Base-by-base conservation (phyloP, 2,329 filamentous ascomycete species). In the Exophiala calicioides region DNA sequence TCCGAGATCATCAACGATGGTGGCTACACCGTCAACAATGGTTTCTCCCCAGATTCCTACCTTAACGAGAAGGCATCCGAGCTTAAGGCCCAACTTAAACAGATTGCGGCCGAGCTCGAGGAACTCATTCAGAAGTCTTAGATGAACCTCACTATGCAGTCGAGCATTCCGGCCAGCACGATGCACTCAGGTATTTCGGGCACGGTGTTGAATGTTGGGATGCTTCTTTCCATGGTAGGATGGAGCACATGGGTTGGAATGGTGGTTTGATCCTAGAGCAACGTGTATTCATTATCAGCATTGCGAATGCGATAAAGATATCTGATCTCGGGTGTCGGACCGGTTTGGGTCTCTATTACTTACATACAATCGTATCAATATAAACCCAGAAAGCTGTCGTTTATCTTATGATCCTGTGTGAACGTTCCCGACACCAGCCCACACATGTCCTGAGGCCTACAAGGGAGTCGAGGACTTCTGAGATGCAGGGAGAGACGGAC, bases 1-100 rank as follows among this genome's bases (percentile, higher is more conserved):
- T 80, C 81, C 52, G 77, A 86, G 61, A 95, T 96, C 63, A 71
- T 95, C 56, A 73, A 82, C 60, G 76, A 82, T 60, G 87, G 88
- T 63, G 76, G 81, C 63, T 91, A 90, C 77, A 60, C 69, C 40
- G 60, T 70, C 44, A 62, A 67, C 55, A 49, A 46, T 12, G 29
- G 31, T n/a, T 65, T 67, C 27, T 44, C 57, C 33, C 66, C 65
- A 54, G 64, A 68, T 42, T 64, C 67, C 48, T 64, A 65, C 37
- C 59, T 78, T 49, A 66, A 72, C 35, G 65, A 74, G 52, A 70
- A 73, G 60, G 70, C 77, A 52, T 68, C 77, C 63, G 65, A 75
- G 58, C 51, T 68, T 37, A 58, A 68, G 49, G 59, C 60, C 49
- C 60, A 68, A 50, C 48, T 59, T 30, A 49, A 55, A 43, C 35